Evolutionary conservation across 805 yeast genomes (phyloP).

Genomic region (Metschnikowia santaceciliae): DNA sequence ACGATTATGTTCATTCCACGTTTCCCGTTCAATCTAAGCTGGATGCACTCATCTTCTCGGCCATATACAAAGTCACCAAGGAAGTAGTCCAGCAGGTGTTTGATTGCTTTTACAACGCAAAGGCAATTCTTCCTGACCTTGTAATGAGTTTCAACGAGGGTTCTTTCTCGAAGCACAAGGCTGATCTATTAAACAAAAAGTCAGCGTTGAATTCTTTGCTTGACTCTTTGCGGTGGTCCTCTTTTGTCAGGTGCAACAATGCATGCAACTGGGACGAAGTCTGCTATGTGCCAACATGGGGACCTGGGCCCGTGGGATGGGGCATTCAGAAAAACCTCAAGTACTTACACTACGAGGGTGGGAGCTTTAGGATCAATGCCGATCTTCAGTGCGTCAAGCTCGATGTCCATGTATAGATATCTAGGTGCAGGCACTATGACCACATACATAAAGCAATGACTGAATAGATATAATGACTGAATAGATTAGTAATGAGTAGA

Average conservation of each 20-base stretch:
- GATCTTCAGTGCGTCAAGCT: conserved; percentile 17
- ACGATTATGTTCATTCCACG: conserved; percentile 46
- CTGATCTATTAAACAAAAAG: background rate
- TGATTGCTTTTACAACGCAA: conserved; percentile 30
- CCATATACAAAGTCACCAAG: conserved; percentile 38
- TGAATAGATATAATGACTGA: background rate
- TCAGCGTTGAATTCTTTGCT: conserved; percentile 20
- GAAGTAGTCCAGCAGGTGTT: conserved; percentile 36
- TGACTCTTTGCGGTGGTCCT: conserved; percentile 37
- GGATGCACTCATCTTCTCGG: conserved; percentile 49
- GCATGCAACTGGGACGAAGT: conserved; percentile 45
- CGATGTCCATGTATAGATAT: background rate
- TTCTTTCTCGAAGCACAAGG: conserved; percentile 2
- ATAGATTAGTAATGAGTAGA: background rate
- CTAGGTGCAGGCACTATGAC: background rate
- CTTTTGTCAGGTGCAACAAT: conserved; percentile 38
- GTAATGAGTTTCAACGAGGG: conserved; percentile 13
- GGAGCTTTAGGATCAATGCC: conserved; percentile 10
- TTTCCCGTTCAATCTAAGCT: conserved; percentile 33
- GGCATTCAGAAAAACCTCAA: conserved; percentile 12
- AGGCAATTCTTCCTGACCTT: conserved; percentile 19
- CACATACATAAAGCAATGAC: background rate
- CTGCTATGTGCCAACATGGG: conserved; percentile 59
- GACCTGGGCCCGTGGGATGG: conserved; percentile 34
- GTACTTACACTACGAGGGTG: conserved; percentile 15